Evolutionary conservation across 306 rosid species (phyloP), one percentile per base, ranked within the genome.

Genomic region (Cicer judaicum): DNA sequence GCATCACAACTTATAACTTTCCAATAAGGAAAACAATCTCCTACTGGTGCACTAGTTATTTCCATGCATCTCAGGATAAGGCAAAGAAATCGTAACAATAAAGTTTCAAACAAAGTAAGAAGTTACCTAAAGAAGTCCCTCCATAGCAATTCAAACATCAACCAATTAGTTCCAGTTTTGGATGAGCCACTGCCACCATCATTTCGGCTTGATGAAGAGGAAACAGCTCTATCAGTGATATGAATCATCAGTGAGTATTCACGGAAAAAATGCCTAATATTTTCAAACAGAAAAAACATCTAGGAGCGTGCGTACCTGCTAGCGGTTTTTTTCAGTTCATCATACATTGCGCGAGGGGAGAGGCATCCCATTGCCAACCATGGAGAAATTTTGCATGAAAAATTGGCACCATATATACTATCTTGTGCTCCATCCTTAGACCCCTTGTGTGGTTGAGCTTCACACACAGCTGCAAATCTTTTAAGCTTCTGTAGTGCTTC

Each of bases 71-170:
- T 55, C 49, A 19, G 63, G 34, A 11, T 34, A 14, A 65, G n/a
- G 19, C 18, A 15, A 53, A 7, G 46, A 2, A 53, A 63, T 1
- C 3, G 68, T 1, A 61, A 69, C 38, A 48, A 19, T 52, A 11
- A 19, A 64, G 52, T 46, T 74, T 44, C 66, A 56, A 70, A 60
- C 49, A 38, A 49, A 42, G 21, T 42, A 50, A 53, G 59, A 59
- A 72, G 73, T 78, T 87, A 94, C 99, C 99, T 92, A 83, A 94
- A 94, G 93, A 94, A 94, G 81, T 94, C 99, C 93, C 99, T 90
- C 97, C 98, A 92, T 67, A 92, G 72, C 75, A 94, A 86, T 85
- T 94, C 97, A 82, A 77, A 89, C 95, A 89, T 85, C 87, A 94
- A 83, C 99, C 97, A 92, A 82, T 89, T 88, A 68, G 86, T 76